Conservation (phyloP, 768 basidiomycete species). For the Tricholoma hemisulphureum region DNA sequence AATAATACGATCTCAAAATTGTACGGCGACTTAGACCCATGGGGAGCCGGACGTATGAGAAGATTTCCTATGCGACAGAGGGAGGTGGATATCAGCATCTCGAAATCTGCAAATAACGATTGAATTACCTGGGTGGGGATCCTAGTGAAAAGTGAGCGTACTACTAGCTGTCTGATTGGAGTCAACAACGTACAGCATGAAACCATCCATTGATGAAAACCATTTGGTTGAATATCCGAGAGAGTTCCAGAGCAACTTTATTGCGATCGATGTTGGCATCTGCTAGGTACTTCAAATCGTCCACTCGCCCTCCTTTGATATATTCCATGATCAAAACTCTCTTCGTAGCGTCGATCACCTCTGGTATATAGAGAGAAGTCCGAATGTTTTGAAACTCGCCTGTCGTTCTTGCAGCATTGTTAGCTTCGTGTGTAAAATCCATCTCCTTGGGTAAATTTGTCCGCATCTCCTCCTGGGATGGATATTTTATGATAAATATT, state of each 20-base stretch:
- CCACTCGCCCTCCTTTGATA: constrained; percentile 84
- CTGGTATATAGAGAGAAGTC: constrained; percentile 86
- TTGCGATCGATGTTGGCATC: constrained; percentile 87
- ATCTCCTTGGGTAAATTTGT: constrained; percentile 89
- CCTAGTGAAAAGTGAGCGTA: constrained; percentile 39
- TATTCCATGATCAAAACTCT: constrained; percentile 94
- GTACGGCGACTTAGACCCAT: constrained; percentile 69
- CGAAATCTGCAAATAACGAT: not conserved
- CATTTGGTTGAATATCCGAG: constrained; percentile 91
- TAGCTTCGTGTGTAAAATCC: constrained; percentile 90
- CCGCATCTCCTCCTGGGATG: constrained; percentile 86
- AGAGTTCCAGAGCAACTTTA: constrained; percentile 86
- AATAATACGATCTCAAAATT: constrained; percentile 96
- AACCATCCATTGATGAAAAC: constrained; percentile 94
- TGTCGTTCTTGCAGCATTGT: constrained; percentile 71
- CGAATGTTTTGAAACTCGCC: constrained; percentile 68
- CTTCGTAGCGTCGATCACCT: constrained; percentile 76
- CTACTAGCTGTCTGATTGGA: not conserved
- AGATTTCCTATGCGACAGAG: constrained; percentile 64
- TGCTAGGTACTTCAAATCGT: constrained; percentile 82
- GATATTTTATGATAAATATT: constrained; percentile 26
- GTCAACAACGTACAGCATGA: constrained; percentile 57
- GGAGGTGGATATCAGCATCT: not conserved
- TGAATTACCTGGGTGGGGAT: constrained; percentile 76
- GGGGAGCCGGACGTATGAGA: constrained; percentile 75